A percentile compares a stretch with the other conserved stretches of the same genome.
Evolutionary conservation across 2,329 filamentous ascomycete species (phyloP).

Genomic region (Dothiorella sarmentorum): DNA sequence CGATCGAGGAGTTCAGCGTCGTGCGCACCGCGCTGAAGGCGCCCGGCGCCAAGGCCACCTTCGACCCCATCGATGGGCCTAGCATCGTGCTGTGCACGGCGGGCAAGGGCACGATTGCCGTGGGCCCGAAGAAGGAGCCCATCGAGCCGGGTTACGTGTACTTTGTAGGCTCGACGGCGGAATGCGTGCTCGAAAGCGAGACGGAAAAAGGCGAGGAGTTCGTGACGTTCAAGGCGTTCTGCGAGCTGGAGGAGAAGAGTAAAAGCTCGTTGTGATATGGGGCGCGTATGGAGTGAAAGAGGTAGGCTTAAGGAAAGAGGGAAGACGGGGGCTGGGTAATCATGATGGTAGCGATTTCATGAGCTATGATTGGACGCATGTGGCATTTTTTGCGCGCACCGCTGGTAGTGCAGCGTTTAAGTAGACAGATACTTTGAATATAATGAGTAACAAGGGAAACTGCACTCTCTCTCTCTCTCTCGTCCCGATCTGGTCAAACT

Average conservation of each 20-base stretch:
- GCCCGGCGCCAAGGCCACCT: conserved; percentile 74
- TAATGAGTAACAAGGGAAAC: too few species aligned
- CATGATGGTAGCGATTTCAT: neutral
- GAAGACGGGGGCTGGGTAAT: too few species aligned
- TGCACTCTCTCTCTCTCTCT: too few species aligned
- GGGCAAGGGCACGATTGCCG: conserved; percentile 77
- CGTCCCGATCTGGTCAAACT: too few species aligned
- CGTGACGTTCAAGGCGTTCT: conserved; percentile 90
- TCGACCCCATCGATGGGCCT: conserved; percentile 81
- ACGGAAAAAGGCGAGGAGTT: conserved; percentile 49
- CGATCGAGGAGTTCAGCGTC: conserved; percentile 94
- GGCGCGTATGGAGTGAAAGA: neutral
- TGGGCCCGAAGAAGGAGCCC: conserved; percentile 76
- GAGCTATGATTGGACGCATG: neutral
- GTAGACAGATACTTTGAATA: too few species aligned
- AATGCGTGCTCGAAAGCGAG: conserved; percentile 70
- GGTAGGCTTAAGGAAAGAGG: too few species aligned
- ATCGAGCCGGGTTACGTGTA: conserved; percentile 51
- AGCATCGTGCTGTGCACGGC: conserved; percentile 89
- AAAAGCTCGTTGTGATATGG: conserved; percentile 1
- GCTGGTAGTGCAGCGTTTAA: too few species aligned
- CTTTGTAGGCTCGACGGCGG: conserved; percentile 79
- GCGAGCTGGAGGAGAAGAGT: conserved; percentile 63
- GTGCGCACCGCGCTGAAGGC: conserved; percentile 72
- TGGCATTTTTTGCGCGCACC: too few species aligned